A percentile compares a stretch with the other conserved stretches of the same genome.
These are phyloP conservation scores for Puccinellia tenuiflora DNA, from an alignment of 176 grass and related monocot genomes.

Conservation along the genomic window DNA sequence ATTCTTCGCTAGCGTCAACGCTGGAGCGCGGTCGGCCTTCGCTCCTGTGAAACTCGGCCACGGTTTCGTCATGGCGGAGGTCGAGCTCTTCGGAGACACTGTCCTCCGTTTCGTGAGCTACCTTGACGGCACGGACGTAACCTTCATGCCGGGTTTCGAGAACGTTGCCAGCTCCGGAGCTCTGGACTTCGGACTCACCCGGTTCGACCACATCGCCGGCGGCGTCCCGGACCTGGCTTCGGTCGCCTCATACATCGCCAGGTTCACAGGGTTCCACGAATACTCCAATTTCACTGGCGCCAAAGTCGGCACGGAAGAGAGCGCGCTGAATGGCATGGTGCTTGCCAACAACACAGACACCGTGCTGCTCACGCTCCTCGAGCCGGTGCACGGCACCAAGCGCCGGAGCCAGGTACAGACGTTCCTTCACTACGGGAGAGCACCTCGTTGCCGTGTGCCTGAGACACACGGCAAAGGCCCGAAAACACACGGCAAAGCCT, in stretches of 20 bases:
- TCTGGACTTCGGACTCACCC: slow-evolving; percentile 39
- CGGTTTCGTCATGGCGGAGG: slow-evolving; percentile 70
- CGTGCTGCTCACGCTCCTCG: slow-evolving; percentile 66
- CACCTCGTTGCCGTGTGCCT: too few relatives aligned
- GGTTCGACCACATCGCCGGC: slow-evolving; percentile 76
- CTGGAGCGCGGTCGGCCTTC: slow-evolving; percentile 62
- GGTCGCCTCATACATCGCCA: slow-evolving; percentile 35
- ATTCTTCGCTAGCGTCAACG: slow-evolving; percentile 54
- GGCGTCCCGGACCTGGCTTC: slow-evolving; percentile 59
- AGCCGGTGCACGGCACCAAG: slow-evolving; percentile 86
- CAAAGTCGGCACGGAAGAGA: slow-evolving; percentile 75
- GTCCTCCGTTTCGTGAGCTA: slow-evolving; percentile 71
- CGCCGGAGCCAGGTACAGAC: slow-evolving; percentile 83
- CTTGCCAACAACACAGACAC: slow-evolving; percentile 78
- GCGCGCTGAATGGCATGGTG: slow-evolving; percentile 72
- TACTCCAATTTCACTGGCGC: slow-evolving; percentile 72
- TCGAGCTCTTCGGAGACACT: slow-evolving; percentile 72
- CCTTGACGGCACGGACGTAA: background rate
- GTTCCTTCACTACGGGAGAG: slow-evolving; percentile 80
- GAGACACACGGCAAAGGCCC: too few relatives aligned
- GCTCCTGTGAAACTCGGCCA: slow-evolving; percentile 46
- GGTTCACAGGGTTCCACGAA: slow-evolving; percentile 88
- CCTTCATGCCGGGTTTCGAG: slow-evolving; percentile 74
- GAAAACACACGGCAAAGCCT: too few relatives aligned
- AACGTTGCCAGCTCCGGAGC: background rate